phyloP scores from a whole-genome alignment of 306 rosid genomes.

The Canavalia ensiformis region DNA sequence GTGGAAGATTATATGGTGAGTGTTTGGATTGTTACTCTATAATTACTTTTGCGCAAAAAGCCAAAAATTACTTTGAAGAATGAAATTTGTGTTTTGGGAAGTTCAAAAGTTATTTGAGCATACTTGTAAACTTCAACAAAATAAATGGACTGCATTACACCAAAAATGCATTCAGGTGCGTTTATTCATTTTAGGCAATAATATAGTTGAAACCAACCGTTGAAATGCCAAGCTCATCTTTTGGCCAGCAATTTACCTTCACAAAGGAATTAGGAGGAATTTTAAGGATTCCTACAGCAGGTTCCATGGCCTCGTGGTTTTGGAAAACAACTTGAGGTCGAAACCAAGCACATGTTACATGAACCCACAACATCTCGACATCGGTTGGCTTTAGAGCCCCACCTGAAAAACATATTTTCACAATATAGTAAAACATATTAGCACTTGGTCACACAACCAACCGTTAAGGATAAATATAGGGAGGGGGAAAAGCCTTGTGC shows the following conservation, averaged over 20 bases:
- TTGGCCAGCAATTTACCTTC: conserved; percentile 64
- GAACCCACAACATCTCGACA: conserved; percentile 91
- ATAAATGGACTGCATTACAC: conserved; percentile 36
- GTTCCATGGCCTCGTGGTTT: conserved; percentile 89
- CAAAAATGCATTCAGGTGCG: no score
- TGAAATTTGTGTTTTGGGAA: not conserved
- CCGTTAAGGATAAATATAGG: conserved; percentile 28
- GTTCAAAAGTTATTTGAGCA: conserved; percentile 42
- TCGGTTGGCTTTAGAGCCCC: conserved; percentile 99
- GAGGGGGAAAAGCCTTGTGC: not conserved
- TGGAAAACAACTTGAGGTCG: conserved; percentile 82
- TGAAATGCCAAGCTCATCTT: conserved; percentile 33
- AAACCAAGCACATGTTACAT: conserved; percentile 98
- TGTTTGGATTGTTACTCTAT: conserved; percentile 12
- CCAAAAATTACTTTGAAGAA: conserved; percentile 29
- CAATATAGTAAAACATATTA: conserved; percentile 36
- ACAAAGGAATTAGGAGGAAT: conserved; percentile 76
- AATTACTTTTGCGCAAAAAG: conserved; percentile 32
- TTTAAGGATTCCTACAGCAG: conserved; percentile 89
- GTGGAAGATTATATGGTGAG: conserved; percentile 19
- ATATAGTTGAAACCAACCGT: conserved; percentile 35
- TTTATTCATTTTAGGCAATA: conserved; percentile 3
- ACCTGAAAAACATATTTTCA: conserved; percentile 62
- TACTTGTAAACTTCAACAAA: not conserved
- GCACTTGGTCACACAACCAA: conserved; percentile 19